Conservation (phyloP, 805 yeast genomes). For the Kodamaea neixiangensis region DNA sequence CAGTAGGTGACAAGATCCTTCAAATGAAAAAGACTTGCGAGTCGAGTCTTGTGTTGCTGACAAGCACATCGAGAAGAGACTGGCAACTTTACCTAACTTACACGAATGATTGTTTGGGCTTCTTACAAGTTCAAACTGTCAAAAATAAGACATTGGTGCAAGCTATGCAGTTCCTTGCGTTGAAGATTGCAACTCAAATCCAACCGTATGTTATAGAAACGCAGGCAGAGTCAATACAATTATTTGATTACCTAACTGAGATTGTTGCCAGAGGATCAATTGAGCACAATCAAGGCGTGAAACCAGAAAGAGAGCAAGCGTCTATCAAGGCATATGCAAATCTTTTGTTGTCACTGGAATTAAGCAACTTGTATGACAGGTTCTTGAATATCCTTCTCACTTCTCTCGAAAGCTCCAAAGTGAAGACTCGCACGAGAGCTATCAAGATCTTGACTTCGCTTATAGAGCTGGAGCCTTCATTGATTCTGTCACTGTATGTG, state of each 20-base stretch:
- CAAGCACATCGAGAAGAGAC: background rate
- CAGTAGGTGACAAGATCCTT: constrained; percentile 52
- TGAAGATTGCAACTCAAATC: constrained; percentile 13
- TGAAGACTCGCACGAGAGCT: constrained; percentile 52
- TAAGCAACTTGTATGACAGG: constrained; percentile 48
- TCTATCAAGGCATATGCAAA: constrained; percentile 20
- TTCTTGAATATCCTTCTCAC: constrained; percentile 51
- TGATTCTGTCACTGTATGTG: constrained; percentile 53
- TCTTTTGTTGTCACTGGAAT: constrained; percentile 29
- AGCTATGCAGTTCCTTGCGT: constrained; percentile 17
- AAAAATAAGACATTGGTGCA: constrained; percentile 12
- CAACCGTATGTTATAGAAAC: background rate
- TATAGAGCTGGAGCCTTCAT: constrained; percentile 51
- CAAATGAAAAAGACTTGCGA: constrained; percentile 9
- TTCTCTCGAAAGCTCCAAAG: constrained; percentile 30
- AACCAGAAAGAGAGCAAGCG: constrained; percentile 14
- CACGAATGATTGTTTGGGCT: constrained; percentile 12
- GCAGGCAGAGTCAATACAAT: background rate
- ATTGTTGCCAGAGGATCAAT: constrained; percentile 1
- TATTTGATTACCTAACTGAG: background rate
- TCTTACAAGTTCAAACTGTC: constrained; percentile 15
- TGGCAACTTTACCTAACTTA: background rate
- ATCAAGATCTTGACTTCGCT: constrained; percentile 61
- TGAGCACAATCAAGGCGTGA: background rate
- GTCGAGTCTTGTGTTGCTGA: constrained; percentile 7